phyloP scores from a whole-genome alignment of 441 rosid species.

The Francoa sonchifolia region DNA sequence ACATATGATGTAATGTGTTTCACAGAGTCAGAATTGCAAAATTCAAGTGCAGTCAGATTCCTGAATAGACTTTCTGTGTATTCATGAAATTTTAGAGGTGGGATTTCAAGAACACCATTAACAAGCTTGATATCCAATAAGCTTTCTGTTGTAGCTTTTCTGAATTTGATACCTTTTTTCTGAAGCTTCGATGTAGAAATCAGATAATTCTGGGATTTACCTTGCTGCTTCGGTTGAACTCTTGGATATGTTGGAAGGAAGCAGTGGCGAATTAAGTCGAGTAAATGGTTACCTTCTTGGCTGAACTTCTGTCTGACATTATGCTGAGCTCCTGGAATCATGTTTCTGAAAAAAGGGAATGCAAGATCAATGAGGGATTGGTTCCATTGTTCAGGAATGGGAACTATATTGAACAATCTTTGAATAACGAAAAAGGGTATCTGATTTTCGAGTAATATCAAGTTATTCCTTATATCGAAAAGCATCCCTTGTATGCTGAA shows the following conservation, averaged over 20 bases:
- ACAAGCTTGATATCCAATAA: slow-evolving; percentile 27
- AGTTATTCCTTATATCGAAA: slow-evolving; percentile 25
- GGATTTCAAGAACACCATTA: slow-evolving; percentile 31
- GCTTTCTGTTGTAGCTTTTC: slow-evolving; percentile 15
- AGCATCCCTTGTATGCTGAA: slow-evolving; percentile 33
- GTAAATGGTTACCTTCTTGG: slow-evolving; percentile 42
- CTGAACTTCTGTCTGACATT: slow-evolving; percentile 24
- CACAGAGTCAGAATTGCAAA: slow-evolving; percentile 7
- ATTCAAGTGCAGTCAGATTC: slow-evolving; percentile 37
- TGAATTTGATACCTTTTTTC: slow-evolving; percentile 21
- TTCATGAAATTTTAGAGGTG: slow-evolving; percentile 18
- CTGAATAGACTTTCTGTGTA: slow-evolving; percentile 33
- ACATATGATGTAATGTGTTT: slow-evolving; percentile 35
- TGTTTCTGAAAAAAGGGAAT: slow-evolving; percentile 33
- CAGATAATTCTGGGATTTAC: not conserved
- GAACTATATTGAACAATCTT: slow-evolving; percentile 24
- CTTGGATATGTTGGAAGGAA: slow-evolving; percentile 31
- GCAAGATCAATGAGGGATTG: slow-evolving; percentile 29
- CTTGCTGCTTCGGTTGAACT: slow-evolving; percentile 3
- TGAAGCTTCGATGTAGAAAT: slow-evolving; percentile 15
- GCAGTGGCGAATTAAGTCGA: slow-evolving; percentile 39
- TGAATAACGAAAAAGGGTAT: slow-evolving; percentile 45
- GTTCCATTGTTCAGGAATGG: slow-evolving; percentile 22
- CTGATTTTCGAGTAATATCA: slow-evolving; percentile 44
- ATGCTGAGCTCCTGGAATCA: slow-evolving; percentile 35